Conservation (phyloP, 306 rosid species). For the Comarum palustre region DNA sequence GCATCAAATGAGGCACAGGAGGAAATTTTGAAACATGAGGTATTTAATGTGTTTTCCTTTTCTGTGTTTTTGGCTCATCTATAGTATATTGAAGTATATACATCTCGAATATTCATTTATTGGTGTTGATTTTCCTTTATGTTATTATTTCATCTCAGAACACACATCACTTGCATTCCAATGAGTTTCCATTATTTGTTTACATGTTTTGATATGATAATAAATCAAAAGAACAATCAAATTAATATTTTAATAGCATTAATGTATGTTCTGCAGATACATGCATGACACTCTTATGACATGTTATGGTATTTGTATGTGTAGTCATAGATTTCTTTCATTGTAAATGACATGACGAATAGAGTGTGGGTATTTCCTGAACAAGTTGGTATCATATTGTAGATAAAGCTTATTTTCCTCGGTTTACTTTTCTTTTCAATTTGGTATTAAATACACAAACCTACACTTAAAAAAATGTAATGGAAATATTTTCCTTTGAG, state of each 20-base stretch:
- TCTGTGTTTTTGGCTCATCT: not conserved
- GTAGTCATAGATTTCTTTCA: not conserved
- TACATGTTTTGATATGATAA: not conserved
- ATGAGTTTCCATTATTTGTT: not conserved
- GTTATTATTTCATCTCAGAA: not conserved
- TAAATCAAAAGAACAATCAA: not conserved
- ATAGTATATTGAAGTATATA: not conserved
- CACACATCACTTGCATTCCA: not conserved
- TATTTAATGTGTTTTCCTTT: conserved; percentile 22
- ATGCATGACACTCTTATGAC: not conserved
- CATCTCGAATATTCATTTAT: not conserved
- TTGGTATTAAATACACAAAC: not conserved
- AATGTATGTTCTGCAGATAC: not conserved
- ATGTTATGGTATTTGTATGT: not conserved
- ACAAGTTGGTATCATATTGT: not conserved
- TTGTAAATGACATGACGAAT: not conserved
- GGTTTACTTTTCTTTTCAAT: not conserved
- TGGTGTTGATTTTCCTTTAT: not conserved
- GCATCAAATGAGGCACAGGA: conserved; percentile 71
- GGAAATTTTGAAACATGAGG: conserved; percentile 73
- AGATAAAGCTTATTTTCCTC: not conserved
- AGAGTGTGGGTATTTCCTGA: not conserved
- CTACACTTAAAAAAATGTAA: not conserved
- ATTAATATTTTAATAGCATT: not conserved
- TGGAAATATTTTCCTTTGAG: not conserved